Evolutionary conservation across 2,329 filamentous ascomycete genomes (phyloP), one percentile per base, ranked within the genome.

Genomic region (Neoascochyta sp.): DNA sequence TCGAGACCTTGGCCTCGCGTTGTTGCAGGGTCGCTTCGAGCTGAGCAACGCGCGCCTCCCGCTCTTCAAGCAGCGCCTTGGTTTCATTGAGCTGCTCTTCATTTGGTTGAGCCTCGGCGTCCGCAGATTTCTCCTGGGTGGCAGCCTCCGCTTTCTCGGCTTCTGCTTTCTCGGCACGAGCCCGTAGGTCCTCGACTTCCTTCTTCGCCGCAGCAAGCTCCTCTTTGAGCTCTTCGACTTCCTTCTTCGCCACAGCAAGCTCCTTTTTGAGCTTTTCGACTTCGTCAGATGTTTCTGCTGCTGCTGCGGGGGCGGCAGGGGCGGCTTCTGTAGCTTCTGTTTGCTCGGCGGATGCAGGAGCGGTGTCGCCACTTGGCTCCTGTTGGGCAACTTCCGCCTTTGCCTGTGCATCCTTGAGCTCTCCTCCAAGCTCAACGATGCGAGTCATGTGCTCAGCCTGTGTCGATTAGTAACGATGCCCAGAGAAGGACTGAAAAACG

Each of bases 21-120:
- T 39, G 37, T 34, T 74, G 67, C 34, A 70, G 52, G 29, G 69
- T 64, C 15, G 67, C 60, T 29, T 77, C 71, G 17, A 71, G 41
- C 14, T 43, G 36, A 11, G 47, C 39, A 7, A 56, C 27, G 23
- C 53, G 41, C 5, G 32, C 32, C 27, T 56, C 52, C 9, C 51
- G 59, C 29, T 57, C 36, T 11, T 50, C 45, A 8, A 57, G 36
- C 17, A 65, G 57, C 1, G 50, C 52, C 12, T 60, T 60, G 13
- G 65, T 47, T 15, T 50, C 41, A 10, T 52, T 54, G 11, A 69
- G 54, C 29, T 71, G 64, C 23, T 69, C 64, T 27, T 57, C 44
- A 37, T 74, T 64, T 43, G 77, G 73, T 26, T 73, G 68, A 16
- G 67, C 64, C 28, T 74, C 37, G 11, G 32, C 22, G 19, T 40